Conservation (phyloP, 495 filamentous ascomycete genomes). For the Trichoderma virens region DNA sequence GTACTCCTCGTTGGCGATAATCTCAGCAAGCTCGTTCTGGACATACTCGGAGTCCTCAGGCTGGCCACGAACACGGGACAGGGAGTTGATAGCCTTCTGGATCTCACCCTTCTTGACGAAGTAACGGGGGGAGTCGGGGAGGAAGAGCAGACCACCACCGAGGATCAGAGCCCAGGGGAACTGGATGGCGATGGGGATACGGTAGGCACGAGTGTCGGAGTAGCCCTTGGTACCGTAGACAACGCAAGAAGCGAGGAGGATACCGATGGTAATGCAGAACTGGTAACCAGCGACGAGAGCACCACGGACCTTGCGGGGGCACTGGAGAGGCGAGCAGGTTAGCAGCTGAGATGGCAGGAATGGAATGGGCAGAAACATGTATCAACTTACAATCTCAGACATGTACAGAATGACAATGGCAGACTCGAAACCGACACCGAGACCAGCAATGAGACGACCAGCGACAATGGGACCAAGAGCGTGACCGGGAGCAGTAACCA, state of each 20-base stretch:
- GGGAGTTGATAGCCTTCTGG: slow-evolving; percentile 45
- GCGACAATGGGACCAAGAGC: slow-evolving; percentile 58
- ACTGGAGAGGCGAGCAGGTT: slow-evolving; percentile 58
- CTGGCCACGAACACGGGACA: slow-evolving; percentile 44
- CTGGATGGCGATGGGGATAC: slow-evolving; percentile 63
- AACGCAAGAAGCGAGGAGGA: slow-evolving; percentile 58
- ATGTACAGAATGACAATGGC: slow-evolving; percentile 66
- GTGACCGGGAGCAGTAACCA: slow-evolving; percentile 36
- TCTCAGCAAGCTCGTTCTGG: slow-evolving; percentile 61
- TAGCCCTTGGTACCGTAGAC: slow-evolving; percentile 54
- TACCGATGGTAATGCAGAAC: slow-evolving; percentile 64
- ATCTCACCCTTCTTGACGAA: slow-evolving; percentile 48
- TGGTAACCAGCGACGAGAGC: slow-evolving; percentile 63
- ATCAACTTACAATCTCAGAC: slow-evolving; percentile 49
- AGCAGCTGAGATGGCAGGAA: slow-evolving; percentile 7
- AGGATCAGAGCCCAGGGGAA: slow-evolving; percentile 61
- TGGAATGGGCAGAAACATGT: slow-evolving; percentile 11
- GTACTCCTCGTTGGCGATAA: slow-evolving; percentile 61
- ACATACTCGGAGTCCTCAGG: slow-evolving; percentile 56
- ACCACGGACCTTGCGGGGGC: slow-evolving; percentile 61
- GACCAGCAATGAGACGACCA: slow-evolving; percentile 56
- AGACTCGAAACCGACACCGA: slow-evolving; percentile 54
- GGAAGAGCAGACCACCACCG: slow-evolving; percentile 43
- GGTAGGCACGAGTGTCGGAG: slow-evolving; percentile 56
- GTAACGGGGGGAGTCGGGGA: slow-evolving; percentile 53